A percentile compares a stretch with the other conserved stretches of the same genome.
These are phyloP conservation scores for Priceomyces haplophilus DNA, from an alignment of 805 yeast species.

Conservation along the genomic window DNA sequence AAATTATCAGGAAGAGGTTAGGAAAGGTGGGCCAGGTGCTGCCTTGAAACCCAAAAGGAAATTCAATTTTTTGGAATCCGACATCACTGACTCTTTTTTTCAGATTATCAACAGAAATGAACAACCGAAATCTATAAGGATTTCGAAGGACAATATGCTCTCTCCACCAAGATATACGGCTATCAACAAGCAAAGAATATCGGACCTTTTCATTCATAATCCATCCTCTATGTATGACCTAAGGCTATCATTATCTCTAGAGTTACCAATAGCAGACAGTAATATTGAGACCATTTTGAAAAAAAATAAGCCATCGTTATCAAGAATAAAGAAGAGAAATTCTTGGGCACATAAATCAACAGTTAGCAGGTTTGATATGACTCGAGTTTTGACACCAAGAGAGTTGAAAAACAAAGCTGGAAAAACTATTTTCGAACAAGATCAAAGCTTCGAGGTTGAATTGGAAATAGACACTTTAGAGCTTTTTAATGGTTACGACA, in stretches of 20 bases:
- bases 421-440: slow-evolving; percentile 33
- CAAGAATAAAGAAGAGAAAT: slow-evolving; percentile 69
- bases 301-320: slow-evolving; percentile 50
- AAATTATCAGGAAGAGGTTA: slow-evolving; percentile 40
- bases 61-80: slow-evolving; percentile 59
- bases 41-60: slow-evolving; percentile 40
- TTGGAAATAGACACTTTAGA: slow-evolving; percentile 39
- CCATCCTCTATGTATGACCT: slow-evolving; percentile 79
- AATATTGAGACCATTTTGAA: slow-evolving; percentile 50
- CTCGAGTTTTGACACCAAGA: slow-evolving; percentile 48
- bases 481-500: slow-evolving; percentile 41
- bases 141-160: slow-evolving; percentile 57
- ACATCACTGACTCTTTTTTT: slow-evolving; percentile 60
- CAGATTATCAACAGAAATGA: slow-evolving; percentile 62
- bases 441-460: slow-evolving; percentile 37
- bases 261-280: slow-evolving; percentile 65
- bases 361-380: slow-evolving; percentile 68
- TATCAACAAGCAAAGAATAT: slow-evolving; percentile 70
- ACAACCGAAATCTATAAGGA: slow-evolving; percentile 60
- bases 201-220: slow-evolving; percentile 65
- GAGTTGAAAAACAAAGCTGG: slow-evolving; percentile 38
- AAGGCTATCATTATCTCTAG: slow-evolving; percentile 71
- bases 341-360: slow-evolving; percentile 75
- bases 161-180: slow-evolving; percentile 68
- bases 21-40: slow-evolving; percentile 14